These are phyloP conservation scores for Ephemerocybe angulata DNA, from an alignment of 768 basidiomycete genomes.

Conservation along the genomic window DNA sequence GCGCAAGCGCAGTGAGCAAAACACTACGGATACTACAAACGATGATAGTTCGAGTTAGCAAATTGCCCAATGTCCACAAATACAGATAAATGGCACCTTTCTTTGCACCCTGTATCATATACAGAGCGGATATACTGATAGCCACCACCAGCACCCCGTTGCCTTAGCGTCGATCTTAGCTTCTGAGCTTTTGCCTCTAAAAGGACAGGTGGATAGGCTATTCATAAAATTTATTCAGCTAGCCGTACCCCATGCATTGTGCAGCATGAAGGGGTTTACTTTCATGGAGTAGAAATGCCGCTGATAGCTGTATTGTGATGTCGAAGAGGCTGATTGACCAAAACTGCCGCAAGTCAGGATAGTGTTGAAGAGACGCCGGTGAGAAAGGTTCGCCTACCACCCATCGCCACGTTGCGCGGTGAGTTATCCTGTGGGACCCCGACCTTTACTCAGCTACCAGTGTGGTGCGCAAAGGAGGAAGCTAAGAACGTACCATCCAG, in stretches of 20 bases:
- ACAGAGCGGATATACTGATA: background rate
- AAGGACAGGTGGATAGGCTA: background rate
- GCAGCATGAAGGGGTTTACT: no score
- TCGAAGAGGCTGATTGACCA: conserved; percentile 53
- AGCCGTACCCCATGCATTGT: no score
- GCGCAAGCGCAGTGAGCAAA: conserved; percentile 48
- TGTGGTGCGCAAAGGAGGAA: no score
- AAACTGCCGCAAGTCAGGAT: conserved; percentile 25
- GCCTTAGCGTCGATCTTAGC: background rate
- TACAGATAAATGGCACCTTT: no score
- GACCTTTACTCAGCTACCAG: no score
- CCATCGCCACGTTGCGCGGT: conserved; percentile 55
- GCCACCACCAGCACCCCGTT: background rate
- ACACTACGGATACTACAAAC: conserved; percentile 22
- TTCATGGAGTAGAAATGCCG: conserved; percentile 23
- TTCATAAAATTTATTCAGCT: no score
- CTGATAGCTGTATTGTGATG: conserved; percentile 42
- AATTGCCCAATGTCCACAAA: no score
- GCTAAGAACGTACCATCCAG: conserved; percentile 26
- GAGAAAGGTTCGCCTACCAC: conserved; percentile 21
- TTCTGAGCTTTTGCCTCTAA: background rate
- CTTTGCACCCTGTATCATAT: background rate
- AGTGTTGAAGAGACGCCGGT: background rate
- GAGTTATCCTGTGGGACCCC: conserved; percentile 43
- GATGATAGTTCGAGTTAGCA: no score